These are phyloP conservation scores for Wickerhamiella domercqiae DNA, from an alignment of 805 yeast genomes.

Conservation along the genomic window DNA sequence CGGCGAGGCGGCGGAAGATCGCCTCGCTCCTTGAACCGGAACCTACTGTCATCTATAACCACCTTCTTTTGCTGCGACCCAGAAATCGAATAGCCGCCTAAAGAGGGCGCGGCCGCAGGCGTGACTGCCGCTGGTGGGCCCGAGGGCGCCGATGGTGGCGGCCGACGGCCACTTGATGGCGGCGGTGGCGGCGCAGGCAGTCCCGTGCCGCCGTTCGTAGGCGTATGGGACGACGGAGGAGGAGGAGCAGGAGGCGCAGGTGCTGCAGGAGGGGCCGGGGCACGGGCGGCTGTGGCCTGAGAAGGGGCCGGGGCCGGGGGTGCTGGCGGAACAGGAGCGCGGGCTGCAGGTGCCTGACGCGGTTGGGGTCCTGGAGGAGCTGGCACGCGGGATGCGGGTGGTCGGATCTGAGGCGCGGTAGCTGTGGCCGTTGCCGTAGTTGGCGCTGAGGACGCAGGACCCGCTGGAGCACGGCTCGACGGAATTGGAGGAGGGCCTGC, in stretches of 20 bases:
- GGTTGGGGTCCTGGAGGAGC: constrained; percentile 18
- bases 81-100: constrained; percentile 5
- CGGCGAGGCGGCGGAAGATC: constrained; percentile 77
- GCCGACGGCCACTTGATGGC: constrained; percentile 8
- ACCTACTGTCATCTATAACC: constrained; percentile 57
- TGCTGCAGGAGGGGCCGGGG: constrained; percentile 5
- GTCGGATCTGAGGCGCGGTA: too few species aligned
- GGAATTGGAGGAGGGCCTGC: constrained; percentile 2
- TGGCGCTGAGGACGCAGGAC: constrained; percentile 8
- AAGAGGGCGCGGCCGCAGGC: constrained; percentile 10
- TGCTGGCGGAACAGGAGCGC: constrained; percentile 17
- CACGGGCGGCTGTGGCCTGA: constrained; percentile 12
- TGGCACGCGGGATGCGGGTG: constrained; percentile 9
- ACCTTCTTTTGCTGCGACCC: constrained; percentile 15
- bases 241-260: constrained; percentile 10
- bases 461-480: constrained; percentile 4
- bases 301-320: constrained; percentile 16
- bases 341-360: constrained; percentile 17
- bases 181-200: constrained; percentile 20
- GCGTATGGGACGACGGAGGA: constrained; percentile 6
- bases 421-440: constrained; percentile 5
- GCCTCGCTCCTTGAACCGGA: constrained; percentile 47
- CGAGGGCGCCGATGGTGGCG: constrained; percentile 12
- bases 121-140: constrained; percentile 12
- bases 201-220: constrained; percentile 14